Percentiles rank a stretch among this genome's conserved stretches.
Evolutionary conservation across 352 stramenopile species (phyloP).

Genomic region (Globisporangium emineosum): DNA sequence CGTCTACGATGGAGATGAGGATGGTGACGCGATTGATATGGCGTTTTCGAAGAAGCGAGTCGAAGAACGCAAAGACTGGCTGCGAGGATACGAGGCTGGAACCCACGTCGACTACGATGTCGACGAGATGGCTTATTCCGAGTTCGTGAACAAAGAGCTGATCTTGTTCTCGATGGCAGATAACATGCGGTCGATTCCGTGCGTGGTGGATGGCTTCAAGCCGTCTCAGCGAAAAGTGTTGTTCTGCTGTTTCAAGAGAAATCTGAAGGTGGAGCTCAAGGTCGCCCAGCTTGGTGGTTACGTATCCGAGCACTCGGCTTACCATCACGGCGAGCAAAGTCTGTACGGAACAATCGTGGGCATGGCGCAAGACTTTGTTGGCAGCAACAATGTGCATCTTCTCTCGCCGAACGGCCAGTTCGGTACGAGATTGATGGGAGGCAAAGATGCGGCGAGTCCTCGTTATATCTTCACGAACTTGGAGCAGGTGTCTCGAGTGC

Average conservation of each 20-base stretch:
- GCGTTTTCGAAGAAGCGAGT: slow-evolving; percentile 97
- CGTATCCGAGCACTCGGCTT: slow-evolving; percentile 97
- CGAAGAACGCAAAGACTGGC: slow-evolving; percentile 96
- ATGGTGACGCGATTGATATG: slow-evolving; percentile 94
- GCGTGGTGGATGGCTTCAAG: slow-evolving; percentile 97
- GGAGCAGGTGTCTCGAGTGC: slow-evolving; percentile 69
- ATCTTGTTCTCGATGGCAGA: slow-evolving; percentile 98
- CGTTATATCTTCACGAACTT: slow-evolving; percentile 96
- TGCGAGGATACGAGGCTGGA: slow-evolving; percentile 82
- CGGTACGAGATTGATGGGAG: slow-evolving; percentile 95
- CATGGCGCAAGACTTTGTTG: slow-evolving; percentile 99
- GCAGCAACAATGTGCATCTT: slow-evolving; percentile 98
- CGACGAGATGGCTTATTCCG: slow-evolving; percentile 91
- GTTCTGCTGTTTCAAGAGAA: slow-evolving; percentile 98
- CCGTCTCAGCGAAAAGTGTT: slow-evolving; percentile 98
- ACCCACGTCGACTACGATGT: slow-evolving; percentile 92
- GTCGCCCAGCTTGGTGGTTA: slow-evolving; percentile 96
- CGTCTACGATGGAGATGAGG: slow-evolving; percentile 86
- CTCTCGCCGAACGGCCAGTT: slow-evolving; percentile 97
- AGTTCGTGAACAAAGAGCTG: slow-evolving; percentile 99
- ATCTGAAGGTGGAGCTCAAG: slow-evolving; percentile 91
- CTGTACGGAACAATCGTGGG: slow-evolving; percentile 95
- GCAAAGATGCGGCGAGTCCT: slow-evolving; percentile 93
- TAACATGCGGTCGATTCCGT: slow-evolving; percentile 96
- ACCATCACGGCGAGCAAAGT: slow-evolving; percentile 97